A percentile compares a stretch with the other conserved stretches of the same genome.
Conservation (phyloP, 2,329 filamentous ascomycete species). For the Alternaria rosae region DNA sequence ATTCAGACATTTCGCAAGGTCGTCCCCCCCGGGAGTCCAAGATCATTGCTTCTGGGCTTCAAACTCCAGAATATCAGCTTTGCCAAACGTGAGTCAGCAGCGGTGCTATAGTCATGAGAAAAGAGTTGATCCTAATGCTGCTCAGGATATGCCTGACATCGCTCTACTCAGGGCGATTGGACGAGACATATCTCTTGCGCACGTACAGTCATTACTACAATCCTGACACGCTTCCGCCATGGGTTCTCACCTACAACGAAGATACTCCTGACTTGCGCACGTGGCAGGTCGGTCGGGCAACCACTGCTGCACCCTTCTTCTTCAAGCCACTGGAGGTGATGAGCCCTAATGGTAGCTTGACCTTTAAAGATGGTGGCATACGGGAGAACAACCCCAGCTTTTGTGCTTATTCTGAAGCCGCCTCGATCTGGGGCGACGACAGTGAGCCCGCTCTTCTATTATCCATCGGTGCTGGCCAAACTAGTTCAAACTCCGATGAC, state of each 20-base stretch:
- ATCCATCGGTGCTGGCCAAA: not conserved
- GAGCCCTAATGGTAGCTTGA: fast-evolving
- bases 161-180: too few species aligned
- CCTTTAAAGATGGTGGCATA: not conserved
- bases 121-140: too few species aligned
- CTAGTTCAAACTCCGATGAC: fast-evolving
- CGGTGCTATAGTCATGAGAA: too few species aligned
- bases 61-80: not conserved
- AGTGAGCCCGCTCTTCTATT: fast-evolving
- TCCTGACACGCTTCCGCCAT: not conserved
- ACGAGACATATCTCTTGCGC: not conserved
- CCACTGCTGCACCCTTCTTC: not conserved
- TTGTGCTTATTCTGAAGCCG: not conserved
- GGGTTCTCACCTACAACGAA: not conserved
- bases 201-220: not conserved
- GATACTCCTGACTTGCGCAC: fast-evolving
- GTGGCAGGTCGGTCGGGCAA: not conserved
- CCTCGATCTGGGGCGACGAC: not conserved
- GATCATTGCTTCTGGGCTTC: too few species aligned
- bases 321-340: too few species aligned
- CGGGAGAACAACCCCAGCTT: not conserved
- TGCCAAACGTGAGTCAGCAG: not conserved
- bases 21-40: too few species aligned
- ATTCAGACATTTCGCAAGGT: too few species aligned
- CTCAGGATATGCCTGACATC: too few species aligned